phyloP scores from a whole-genome alignment of 305 asterid species.

The Striga hermonthica region DNA sequence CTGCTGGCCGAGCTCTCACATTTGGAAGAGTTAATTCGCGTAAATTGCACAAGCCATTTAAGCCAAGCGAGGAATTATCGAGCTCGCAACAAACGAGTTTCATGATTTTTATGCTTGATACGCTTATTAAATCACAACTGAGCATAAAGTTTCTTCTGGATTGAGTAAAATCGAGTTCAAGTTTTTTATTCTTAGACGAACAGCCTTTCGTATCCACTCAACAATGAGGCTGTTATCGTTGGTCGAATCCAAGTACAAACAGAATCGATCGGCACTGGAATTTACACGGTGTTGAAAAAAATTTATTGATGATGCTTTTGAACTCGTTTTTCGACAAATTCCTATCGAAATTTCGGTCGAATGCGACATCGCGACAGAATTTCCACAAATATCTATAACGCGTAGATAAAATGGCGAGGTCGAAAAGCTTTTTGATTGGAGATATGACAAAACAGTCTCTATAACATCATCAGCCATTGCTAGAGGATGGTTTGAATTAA shows the following conservation, averaged over 20 bases:
- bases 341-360: constrained; percentile 14
- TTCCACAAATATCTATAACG: constrained; percentile 30
- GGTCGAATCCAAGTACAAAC: constrained; percentile 25
- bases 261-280: neutral
- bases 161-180: constrained; percentile 27
- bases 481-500: neutral
- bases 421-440: constrained; percentile 21
- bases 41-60: constrained; percentile 22
- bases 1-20: constrained; percentile 1
- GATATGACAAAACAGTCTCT: constrained; percentile 27
- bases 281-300: neutral
- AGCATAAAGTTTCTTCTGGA: neutral
- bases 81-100: constrained; percentile 33
- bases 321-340: constrained; percentile 13
- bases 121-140: neutral
- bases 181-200: neutral
- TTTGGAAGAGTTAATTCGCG: constrained; percentile 25
- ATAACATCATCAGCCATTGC: constrained; percentile 31
- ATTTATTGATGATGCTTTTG: neutral
- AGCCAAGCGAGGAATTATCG: neutral
- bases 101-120: neutral
- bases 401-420: constrained; percentile 25
- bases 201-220: constrained; percentile 17
- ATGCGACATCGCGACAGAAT: constrained; percentile 26
- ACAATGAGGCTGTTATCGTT: neutral